Base-by-base conservation (phyloP, 192 early-diverging fungal genomes). In the Kickxella alabastrina region DNA sequence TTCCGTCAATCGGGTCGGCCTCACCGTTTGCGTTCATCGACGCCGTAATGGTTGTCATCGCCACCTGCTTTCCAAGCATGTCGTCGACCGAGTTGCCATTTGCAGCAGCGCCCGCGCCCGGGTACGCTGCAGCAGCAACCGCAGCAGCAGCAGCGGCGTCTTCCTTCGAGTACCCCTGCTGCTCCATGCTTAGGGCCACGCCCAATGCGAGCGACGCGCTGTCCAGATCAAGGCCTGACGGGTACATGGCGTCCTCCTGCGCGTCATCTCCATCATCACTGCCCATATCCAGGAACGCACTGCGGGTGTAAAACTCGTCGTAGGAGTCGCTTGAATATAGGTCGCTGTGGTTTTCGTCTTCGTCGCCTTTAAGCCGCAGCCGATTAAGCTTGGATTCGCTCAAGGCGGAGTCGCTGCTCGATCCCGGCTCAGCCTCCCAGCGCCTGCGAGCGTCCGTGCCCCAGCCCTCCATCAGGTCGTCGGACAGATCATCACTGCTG, bases 141-240 rank as follows among this genome's bases (percentile, higher is more conserved):
- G 62, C 72, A 0, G 72, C 72, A 0, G 57, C 65, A 0, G 61
- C 72, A 0, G 56, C 65, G 1, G 62, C 65, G 24, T 75, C 72
- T n/a, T 68, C 72, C 35, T 75, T 75, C 2, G 70, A 74, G 36
- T 74, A 74, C 0, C 70, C 70, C 34, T 69, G 73, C 57, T 75
- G 65, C 62, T 75, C 73, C 73, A 75, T 75, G 57, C 73, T 75
- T 19, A 75, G 60, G 0, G 73, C 73, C 25, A 75, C 66, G 18
- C 73, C 73, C 34, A 75, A 54, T 3, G 73, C 73, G 29, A 75
- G 62, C 36, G 73, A 75, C 13, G 66, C 73, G 25, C 61, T 53
- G 53, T 75, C 66, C 7, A 75, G 53, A 34, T 75, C 73, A 17
- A 75, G 61, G 4, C 36, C 61, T 0, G 53, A 13, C 2, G 57